phyloP scores from a whole-genome alignment of 2,329 filamentous ascomycete genomes.

The Parascedosporium putredinis region DNA sequence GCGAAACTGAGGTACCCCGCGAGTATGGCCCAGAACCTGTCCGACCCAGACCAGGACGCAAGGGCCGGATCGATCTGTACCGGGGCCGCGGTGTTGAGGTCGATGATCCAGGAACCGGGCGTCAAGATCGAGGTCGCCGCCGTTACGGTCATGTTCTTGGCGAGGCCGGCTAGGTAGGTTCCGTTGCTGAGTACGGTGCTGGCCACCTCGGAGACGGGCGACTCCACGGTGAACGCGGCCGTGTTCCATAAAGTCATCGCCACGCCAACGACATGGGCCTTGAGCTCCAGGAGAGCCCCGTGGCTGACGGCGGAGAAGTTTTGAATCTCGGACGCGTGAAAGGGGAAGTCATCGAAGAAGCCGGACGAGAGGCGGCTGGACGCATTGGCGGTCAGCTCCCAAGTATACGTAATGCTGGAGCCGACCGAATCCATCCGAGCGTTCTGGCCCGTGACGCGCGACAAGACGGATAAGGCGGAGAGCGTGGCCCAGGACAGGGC shows the following conservation, averaged over 20 bases:
- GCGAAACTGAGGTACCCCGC: slow-evolving; percentile 74
- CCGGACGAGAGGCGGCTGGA: slow-evolving; percentile 38
- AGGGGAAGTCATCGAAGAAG: slow-evolving; percentile 38
- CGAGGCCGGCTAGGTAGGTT: background rate
- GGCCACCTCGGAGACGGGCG: slow-evolving; percentile 1
- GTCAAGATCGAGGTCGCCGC: slow-evolving; percentile 23
- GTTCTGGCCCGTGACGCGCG: background rate
- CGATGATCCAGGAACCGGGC: slow-evolving; percentile 49
- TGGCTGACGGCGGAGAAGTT: slow-evolving; percentile 71
- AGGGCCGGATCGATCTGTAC: slow-evolving; percentile 42
- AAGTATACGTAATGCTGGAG: slow-evolving; percentile 19
- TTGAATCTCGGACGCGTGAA: slow-evolving; percentile 54
- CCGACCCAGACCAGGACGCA: slow-evolving; percentile 56
- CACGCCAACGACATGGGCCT: slow-evolving; percentile 27
- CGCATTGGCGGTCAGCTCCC: slow-evolving; percentile 30
- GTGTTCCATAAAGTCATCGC: background rate
- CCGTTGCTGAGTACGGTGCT: background rate
- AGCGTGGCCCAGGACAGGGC: slow-evolving; percentile 6
- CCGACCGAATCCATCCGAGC: slow-evolving; percentile 3
- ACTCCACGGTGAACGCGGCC: slow-evolving; percentile 4
- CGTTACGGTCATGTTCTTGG: background rate
- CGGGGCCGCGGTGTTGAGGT: slow-evolving; percentile 32
- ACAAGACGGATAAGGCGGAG: background rate
- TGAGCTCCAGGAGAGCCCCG: slow-evolving; percentile 52
- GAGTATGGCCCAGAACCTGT: slow-evolving; percentile 61